A percentile compares a stretch with the other conserved stretches of the same genome.
Evolutionary conservation across 2,329 filamentous ascomycete genomes (phyloP).

Genomic region (Hirsutella thompsonii): DNA sequence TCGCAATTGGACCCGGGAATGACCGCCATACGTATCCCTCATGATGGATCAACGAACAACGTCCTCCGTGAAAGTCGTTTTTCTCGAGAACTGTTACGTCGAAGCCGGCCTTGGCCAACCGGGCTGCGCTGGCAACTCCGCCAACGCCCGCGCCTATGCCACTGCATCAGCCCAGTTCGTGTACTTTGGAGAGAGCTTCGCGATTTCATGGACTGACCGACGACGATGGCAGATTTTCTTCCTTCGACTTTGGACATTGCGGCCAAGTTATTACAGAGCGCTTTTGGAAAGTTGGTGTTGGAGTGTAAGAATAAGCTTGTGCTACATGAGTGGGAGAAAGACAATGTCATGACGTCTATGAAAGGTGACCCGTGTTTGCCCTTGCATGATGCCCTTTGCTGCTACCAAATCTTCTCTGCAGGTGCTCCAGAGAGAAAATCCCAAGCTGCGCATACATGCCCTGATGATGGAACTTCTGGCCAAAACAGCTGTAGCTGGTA

Average conservation of each 20-base stretch:
- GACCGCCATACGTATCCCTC: slow-evolving; percentile 34
- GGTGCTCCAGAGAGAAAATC: too few species aligned
- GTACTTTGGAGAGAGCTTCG: background rate
- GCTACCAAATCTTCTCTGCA: too few species aligned
- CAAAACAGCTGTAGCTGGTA: too few species aligned
- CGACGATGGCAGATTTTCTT: background rate
- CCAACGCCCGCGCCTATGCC: slow-evolving; percentile 54
- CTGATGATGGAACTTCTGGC: too few species aligned
- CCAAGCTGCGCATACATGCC: too few species aligned
- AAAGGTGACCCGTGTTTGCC: too few species aligned
- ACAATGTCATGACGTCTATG: too few species aligned
- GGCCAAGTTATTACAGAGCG: too few species aligned
- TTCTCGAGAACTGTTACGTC: slow-evolving; percentile 68
- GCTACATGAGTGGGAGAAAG: too few species aligned
- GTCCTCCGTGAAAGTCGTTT: slow-evolving; percentile 58
- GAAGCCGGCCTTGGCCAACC: slow-evolving; percentile 57
- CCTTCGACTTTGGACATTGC: background rate
- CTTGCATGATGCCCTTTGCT: too few species aligned
- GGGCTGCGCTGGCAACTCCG: slow-evolving; percentile 58
- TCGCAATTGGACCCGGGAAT: background rate
- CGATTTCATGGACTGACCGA: background rate
- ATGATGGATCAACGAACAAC: slow-evolving; percentile 52
- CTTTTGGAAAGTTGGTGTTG: too few species aligned
- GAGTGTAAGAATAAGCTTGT: too few species aligned
- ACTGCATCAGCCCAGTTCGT: background rate